Evolutionary conservation across 305 asterid genomes (phyloP).

Genomic region (Fraxinus floribunda): DNA sequence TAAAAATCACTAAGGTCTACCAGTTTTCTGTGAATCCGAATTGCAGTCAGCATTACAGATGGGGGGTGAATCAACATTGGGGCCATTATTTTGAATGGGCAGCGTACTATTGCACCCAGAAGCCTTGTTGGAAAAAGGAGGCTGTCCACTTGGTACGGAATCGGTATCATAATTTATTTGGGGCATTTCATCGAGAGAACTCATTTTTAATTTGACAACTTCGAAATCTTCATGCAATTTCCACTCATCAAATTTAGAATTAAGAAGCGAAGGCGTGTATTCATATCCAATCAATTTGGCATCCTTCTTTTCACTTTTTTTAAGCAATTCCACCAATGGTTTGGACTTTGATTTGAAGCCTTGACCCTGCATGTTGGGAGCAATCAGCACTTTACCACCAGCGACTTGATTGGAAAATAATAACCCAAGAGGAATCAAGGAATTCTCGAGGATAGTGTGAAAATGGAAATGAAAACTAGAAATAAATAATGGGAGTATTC

Average conservation of each 20-base stretch:
- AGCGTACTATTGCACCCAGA: conserved; percentile 29
- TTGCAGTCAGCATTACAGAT: conserved; percentile 15
- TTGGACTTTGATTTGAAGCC: conserved; percentile 63
- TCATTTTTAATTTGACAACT: conserved; percentile 29
- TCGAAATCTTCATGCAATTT: conserved; percentile 36
- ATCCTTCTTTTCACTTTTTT: conserved; percentile 41
- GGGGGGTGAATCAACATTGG: conserved; percentile 24
- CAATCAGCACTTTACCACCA: background rate
- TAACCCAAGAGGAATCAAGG: background rate
- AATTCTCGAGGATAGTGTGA: background rate
- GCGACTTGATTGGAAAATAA: background rate
- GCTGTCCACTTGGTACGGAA: conserved; percentile 27
- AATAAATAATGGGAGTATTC: background rate
- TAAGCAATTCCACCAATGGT: conserved; percentile 67
- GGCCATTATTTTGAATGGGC: conserved; percentile 26
- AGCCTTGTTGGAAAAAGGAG: conserved; percentile 24
- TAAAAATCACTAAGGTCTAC: conserved; percentile 34
- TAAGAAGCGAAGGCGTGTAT: conserved; percentile 41
- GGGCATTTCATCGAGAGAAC: conserved; percentile 34
- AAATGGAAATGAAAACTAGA: conserved; percentile 18
- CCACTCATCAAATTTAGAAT: conserved; percentile 22
- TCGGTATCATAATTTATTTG: conserved; percentile 23
- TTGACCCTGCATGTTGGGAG: conserved; percentile 53
- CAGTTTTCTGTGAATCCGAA: conserved; percentile 41
- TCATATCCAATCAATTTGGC: conserved; percentile 81